phyloP scores from a whole-genome alignment of 306 rosid genomes.

The Cicer cuneatum region DNA sequence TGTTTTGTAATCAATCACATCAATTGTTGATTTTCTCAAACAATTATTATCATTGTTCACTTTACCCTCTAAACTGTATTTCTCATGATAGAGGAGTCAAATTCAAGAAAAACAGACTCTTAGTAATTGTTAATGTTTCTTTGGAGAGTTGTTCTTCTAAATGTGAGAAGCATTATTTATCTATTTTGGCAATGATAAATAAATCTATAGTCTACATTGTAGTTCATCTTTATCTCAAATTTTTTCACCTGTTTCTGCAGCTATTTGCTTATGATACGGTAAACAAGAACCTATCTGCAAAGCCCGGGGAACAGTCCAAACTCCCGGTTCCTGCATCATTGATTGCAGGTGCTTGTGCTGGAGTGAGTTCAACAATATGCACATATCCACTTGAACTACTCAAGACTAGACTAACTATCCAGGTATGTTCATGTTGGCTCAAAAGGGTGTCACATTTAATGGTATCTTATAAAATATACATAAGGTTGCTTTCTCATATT shows the following conservation, averaged over 20 bases:
- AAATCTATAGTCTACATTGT: not conserved
- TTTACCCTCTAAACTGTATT: not conserved
- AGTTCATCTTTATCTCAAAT: constrained; percentile 40
- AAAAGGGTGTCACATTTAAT: too few relatives aligned
- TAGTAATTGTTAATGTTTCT: not conserved
- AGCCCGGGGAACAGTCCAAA: constrained; percentile 78
- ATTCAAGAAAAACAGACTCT: not conserved
- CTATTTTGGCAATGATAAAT: constrained; percentile 11
- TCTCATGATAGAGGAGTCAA: not conserved
- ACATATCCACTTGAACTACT: constrained; percentile 93
- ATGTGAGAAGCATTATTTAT: constrained; percentile 1
- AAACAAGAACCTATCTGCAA: constrained; percentile 74
- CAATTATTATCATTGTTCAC: not conserved
- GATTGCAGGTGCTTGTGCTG: constrained; percentile 98
- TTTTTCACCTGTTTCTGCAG: constrained; percentile 59
- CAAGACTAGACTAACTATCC: constrained; percentile 91
- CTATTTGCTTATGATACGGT: constrained; percentile 93
- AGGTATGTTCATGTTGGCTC: constrained; percentile 53
- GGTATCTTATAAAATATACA: not conserved
- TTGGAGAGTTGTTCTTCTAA: constrained; percentile 29
- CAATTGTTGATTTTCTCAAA: not conserved
- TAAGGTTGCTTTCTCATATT: not conserved
- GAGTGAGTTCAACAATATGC: constrained; percentile 88
- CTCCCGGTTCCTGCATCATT: constrained; percentile 84
- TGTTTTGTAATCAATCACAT: not conserved